Base-by-base conservation (phyloP, 2,329 filamentous ascomycete genomes). In the Niveomyces coronatus region DNA sequence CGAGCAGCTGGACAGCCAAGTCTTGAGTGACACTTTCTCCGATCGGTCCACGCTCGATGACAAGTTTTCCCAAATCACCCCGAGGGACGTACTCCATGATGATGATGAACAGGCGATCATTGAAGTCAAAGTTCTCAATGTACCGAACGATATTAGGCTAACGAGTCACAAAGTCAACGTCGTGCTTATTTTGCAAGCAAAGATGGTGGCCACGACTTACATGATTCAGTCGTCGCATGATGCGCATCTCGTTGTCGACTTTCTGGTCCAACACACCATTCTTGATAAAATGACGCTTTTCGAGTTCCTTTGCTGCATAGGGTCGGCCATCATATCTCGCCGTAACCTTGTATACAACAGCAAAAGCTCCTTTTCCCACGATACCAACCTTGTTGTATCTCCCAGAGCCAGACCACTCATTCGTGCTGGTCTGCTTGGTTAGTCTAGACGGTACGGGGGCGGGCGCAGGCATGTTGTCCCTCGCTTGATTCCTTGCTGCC, bases 191-290 rank as follows among this genome's bases (percentile, higher is more conserved):
- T n/a, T n/a, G n/a, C n/a, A 4, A 44, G 16, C 13, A 35, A 16
- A 37, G 29, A 5, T 9, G 15, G 14, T 15, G n/a, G n/a, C 13
- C 13, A 7, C 24, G 28, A 60, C 82, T 70, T 64, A 87, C 83
- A 64, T 98, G 91, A 38, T 79, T 68, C 36, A 96, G 73, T 38
- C 70, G 74, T 51, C 82, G 78, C 86, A 98, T 96, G 50, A 98
- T 96, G 47, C 78, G 83, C 81, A 98, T 89, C 62, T 98, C 91
- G 50, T 93, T 95, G 54, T 95, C 85, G 11, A 96, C 82, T 57
- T 93, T 94, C 47, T 87, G 81, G 51, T 94, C 87, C 16, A 94
- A 61, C 15, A 88, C 70, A 3, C 87, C 88, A 49, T 94, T 91
- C 63, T 94, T 94, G 67, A 94, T 85, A 54, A 95, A 94, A 14